Percentiles rank a stretch among this genome's conserved stretches.
phyloP scores from a whole-genome alignment of 2,329 filamentous ascomycete species.

The Exophiala sp. region DNA sequence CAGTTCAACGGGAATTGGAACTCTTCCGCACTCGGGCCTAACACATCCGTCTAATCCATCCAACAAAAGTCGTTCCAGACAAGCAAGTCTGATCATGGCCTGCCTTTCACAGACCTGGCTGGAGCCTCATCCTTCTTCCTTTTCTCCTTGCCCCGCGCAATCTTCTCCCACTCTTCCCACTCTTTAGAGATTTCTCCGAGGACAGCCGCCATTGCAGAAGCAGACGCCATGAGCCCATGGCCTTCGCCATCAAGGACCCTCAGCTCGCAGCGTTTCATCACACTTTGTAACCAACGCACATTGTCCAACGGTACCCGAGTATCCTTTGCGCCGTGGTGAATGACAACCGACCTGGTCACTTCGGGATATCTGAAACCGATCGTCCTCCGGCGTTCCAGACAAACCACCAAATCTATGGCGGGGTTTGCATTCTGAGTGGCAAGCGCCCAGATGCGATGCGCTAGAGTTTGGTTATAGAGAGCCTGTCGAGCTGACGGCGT shows the following conservation, averaged over 20 bases:
- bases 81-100: constrained; percentile 3
- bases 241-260: constrained; percentile 84
- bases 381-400: constrained; percentile 79
- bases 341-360: constrained; percentile 82
- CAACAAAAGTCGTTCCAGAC: too few species aligned
- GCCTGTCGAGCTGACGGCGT: constrained; percentile 22
- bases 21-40: too few species aligned
- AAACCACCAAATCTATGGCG: constrained; percentile 85
- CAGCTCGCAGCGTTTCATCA: constrained; percentile 90
- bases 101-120: constrained; percentile 5
- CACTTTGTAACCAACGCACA: constrained; percentile 86
- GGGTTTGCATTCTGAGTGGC: constrained; percentile 89
- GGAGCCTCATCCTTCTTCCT: constrained; percentile 26
- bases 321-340: constrained; percentile 88
- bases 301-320: constrained; percentile 91
- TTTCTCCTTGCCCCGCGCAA: constrained; percentile 44
- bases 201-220: constrained; percentile 87
- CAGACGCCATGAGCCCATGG: constrained; percentile 92
- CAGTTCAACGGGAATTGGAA: too few species aligned
- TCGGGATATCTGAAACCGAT: constrained; percentile 98
- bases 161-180: constrained; percentile 80
- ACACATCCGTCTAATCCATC: too few species aligned
- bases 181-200: constrained; percentile 89
- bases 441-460: constrained; percentile 88
- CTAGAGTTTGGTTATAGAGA: constrained; percentile 73